Evolutionary conservation across 345 rosid genomes (phyloP).

Genomic region (Hypericum perforatum): DNA sequence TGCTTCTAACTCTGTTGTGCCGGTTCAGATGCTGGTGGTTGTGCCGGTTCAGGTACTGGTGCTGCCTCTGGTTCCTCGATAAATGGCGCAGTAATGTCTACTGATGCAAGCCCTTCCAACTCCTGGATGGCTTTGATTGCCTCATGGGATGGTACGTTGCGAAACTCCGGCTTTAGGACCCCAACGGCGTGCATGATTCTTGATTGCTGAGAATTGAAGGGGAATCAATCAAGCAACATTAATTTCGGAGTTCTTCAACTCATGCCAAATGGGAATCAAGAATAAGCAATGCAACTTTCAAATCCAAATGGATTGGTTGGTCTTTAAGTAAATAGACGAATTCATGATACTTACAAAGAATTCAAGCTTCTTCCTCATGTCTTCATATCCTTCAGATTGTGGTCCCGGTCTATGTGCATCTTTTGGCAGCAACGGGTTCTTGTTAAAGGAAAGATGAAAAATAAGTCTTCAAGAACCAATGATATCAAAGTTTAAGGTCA

Average conservation of each 20-base stretch:
- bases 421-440: constrained; percentile 5
- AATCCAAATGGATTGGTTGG: background rate
- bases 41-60: too few relatives aligned
- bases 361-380: constrained; percentile 48
- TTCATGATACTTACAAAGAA: constrained; percentile 43
- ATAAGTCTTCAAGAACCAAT: too few relatives aligned
- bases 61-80: constrained; percentile 20
- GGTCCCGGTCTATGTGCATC: constrained; percentile 15
- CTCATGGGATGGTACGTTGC: constrained; percentile 17
- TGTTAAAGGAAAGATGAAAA: background rate
- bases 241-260: too few relatives aligned
- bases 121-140: constrained; percentile 44
- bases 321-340: background rate
- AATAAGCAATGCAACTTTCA: too few relatives aligned
- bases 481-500: too few relatives aligned
- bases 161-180: constrained; percentile 37
- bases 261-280: too few relatives aligned
- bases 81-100: constrained; percentile 30
- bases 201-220: constrained; percentile 37
- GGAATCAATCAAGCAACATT: background rate
- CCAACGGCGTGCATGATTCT: constrained; percentile 39
- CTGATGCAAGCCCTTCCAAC: constrained; percentile 48
- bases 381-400: constrained; percentile 30
- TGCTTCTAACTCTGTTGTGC: too few relatives aligned
- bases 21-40: too few relatives aligned